Evolutionary conservation across 1,139 yeast genomes (phyloP).

Genomic region (Suhomyces choctaworum): DNA sequence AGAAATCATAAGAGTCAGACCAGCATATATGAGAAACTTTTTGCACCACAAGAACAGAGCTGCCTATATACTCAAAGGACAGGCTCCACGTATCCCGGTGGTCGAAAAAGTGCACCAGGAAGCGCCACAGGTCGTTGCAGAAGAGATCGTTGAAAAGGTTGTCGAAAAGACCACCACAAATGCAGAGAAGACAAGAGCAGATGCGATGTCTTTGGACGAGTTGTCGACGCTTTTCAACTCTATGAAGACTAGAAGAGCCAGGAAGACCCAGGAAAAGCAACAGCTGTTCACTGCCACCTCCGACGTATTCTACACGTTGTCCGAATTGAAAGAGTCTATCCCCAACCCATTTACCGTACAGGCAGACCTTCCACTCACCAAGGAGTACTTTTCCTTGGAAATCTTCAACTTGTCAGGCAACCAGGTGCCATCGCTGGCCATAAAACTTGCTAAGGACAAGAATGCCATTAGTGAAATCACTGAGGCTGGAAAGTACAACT

Average conservation of each 20-base stretch:
- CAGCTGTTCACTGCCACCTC: conserved; percentile 17
- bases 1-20: conserved; percentile 72
- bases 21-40: conserved; percentile 80
- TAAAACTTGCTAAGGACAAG: conserved; percentile 21
- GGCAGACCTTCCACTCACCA: conserved; percentile 30
- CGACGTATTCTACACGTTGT: conserved; percentile 25
- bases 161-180: conserved; percentile 4
- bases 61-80: conserved; percentile 55
- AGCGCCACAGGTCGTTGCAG: conserved; percentile 8
- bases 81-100: conserved; percentile 62
- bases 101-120: conserved; percentile 34
- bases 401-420: conserved; percentile 35
- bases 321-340: conserved; percentile 34
- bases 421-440: conserved; percentile 27
- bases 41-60: conserved; percentile 75
- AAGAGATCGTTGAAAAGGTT: conserved; percentile 10
- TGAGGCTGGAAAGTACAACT: conserved; percentile 33
- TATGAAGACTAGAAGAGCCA: conserved; percentile 21
- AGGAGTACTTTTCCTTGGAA: conserved; percentile 24
- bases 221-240: conserved; percentile 38
- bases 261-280: conserved; percentile 6
- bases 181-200: conserved; percentile 12
- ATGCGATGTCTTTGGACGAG: conserved; percentile 42
- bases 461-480: conserved; percentile 23
- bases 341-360: conserved; percentile 30